Base-by-base conservation (phyloP, 495 filamentous ascomycete species). In the Aspergillus wentii region DNA sequence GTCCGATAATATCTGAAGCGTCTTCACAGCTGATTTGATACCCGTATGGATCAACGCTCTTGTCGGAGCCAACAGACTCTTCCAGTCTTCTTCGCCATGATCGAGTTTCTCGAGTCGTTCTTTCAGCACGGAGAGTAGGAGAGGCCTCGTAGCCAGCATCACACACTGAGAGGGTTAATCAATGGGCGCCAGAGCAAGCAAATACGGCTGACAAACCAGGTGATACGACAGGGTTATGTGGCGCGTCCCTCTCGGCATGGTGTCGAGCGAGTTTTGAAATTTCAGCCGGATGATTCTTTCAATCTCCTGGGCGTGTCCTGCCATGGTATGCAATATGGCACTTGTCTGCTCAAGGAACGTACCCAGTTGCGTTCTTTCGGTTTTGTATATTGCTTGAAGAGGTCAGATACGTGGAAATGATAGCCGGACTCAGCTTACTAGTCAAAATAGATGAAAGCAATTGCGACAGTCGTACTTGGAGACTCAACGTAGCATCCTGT, bases 211-310 rank as follows among this genome's bases (percentile, higher is more conserved):
- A 33, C 35, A 11, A 37, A 62, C 62, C 46, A 64, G 64, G 40
- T 68, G 64, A 37, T 68, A 62, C 14, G 62, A 39, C 8, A 68
- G 23, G 17, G 47, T 61, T 22, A 59, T 53, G 39, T 64, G 45
- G 4, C 56, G 50, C 10, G 62, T 62, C 10, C 52, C 57, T 30
- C 52, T 51, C 0, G 60, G 51, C 47, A 66, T 51, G 2, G 49
- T 53, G 26, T 60, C 59, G 8, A 55, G 36, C 7, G 57, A 51
- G 22, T 47, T 49, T 4, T 52, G 44, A 19, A 48, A 41, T 11
- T 54, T 48, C 8, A 48, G 17, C 15, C 50, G 44, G 16, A 62
- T 51, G 8, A 60, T 55, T 8, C 41, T 37, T 30, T 64, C 57
- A 8, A 63, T 56, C 26, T 66, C 60, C 13, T 56, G 38, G 4